Conservation (phyloP, 805 yeast genomes). For the Candida sakaeoensis region DNA sequence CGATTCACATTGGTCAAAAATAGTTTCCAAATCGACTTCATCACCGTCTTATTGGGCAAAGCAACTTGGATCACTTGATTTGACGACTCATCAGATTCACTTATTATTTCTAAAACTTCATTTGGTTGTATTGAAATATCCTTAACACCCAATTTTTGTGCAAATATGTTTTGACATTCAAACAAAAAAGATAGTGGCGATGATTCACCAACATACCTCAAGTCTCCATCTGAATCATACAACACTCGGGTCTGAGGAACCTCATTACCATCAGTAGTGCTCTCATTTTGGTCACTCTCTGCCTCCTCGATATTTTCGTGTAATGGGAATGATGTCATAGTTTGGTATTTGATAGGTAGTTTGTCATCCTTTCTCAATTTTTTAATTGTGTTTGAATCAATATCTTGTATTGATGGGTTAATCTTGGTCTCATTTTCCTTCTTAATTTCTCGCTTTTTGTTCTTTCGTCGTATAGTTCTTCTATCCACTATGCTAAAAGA, state of each 20-base stretch:
- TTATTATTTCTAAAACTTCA: slow-evolving; percentile 29
- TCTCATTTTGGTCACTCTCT: slow-evolving; percentile 1
- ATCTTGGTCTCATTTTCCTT: not conserved
- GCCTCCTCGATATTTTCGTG: slow-evolving; percentile 3
- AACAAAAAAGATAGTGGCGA: slow-evolving; percentile 38
- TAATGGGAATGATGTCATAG: slow-evolving; percentile 8
- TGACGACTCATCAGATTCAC: slow-evolving; percentile 26
- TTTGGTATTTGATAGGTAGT: slow-evolving; percentile 6
- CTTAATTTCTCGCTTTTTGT: slow-evolving; percentile 7
- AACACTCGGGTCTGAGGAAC: slow-evolving; percentile 1
- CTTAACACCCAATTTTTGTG: slow-evolving; percentile 20
- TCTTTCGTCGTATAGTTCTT: slow-evolving; percentile 13
- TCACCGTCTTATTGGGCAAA: slow-evolving; percentile 11
- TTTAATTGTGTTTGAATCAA: slow-evolving; percentile 7
- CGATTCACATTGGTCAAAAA: slow-evolving; percentile 3
- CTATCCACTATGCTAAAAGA: slow-evolving; percentile 22
- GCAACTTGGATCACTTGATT: slow-evolving; percentile 5
- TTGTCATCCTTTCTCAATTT: slow-evolving; percentile 2
- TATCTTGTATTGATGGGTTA: not conserved
- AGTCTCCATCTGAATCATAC: slow-evolving; percentile 19
- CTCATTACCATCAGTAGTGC: slow-evolving; percentile 2
- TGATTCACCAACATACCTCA: slow-evolving; percentile 39
- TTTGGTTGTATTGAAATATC: slow-evolving; percentile 32
- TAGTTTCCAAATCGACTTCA: not conserved
- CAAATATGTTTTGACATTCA: slow-evolving; percentile 37